Base-by-base conservation (phyloP, 2,329 filamentous ascomycete genomes). In the Trichoderma atroviride region DNA sequence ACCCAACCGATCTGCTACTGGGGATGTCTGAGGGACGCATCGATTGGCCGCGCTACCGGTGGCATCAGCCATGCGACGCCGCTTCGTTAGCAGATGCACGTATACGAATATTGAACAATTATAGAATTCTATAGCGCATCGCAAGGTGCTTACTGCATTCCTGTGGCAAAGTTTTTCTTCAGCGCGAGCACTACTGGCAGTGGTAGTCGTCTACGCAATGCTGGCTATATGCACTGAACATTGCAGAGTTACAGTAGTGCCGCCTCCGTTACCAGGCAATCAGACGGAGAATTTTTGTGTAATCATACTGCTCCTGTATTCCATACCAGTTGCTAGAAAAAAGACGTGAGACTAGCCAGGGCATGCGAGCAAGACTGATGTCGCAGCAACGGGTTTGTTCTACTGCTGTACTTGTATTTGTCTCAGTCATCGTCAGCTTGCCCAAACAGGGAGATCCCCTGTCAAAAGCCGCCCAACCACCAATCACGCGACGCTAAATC, bases 381-480 rank as follows among this genome's bases (percentile, higher is more conserved):
- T 43, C 40, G 40, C 40, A 43, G 40, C 40, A 43, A 43, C 33
- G 56, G 29, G 57, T 61, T 68, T 68, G 62, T 29, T 43, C 40
- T 37, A 11, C 33, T 19, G 27, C 55, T 47, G 10, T 63, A 11
- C 50, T 47, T 67, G 66, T 63, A 11, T 58, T 47, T 67, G 66
- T 69, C 67, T 69, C 67, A 53, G 29, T 37, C 60, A 58, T 58
- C 52, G 31, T 64, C 59, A 69, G 67, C 67, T 61, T 58, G 52
- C 31, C 40, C 16, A 37, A 60, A 40, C 47, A 68, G 58, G 56
- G 56, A 40, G 33, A 11, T 40, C 47, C 65, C 67, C 60, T 57
- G 67, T 59, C 59, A 53, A 63, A n/a, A 16, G 35, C n/a, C 3
- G 35, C 47, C 19, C 11, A 14, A 5, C 43, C 29, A 16, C 69